A percentile compares a stretch with the other conserved stretches of the same genome.
phyloP scores from a whole-genome alignment of 192 early-diverging fungal species.

The Umbelopsis ramanniana region DNA sequence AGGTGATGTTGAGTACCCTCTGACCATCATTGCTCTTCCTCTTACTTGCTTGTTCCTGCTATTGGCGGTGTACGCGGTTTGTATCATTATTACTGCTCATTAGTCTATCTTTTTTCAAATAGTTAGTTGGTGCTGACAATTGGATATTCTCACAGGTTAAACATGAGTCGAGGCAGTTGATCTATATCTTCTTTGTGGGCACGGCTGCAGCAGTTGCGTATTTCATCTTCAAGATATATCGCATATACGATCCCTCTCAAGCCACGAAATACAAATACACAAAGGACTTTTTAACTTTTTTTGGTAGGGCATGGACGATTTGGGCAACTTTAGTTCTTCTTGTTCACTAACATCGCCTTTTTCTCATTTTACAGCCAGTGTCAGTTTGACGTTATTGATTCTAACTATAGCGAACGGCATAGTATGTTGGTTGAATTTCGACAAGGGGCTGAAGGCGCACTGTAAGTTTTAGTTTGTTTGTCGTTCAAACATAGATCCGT shows the following conservation, averaged over 20 bases:
- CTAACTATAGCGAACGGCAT: slow-evolving; percentile 60
- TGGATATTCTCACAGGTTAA: slow-evolving; percentile 45
- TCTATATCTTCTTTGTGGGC: slow-evolving; percentile 62
- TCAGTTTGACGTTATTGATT: slow-evolving; percentile 51
- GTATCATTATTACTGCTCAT: background rate
- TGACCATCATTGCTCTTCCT: slow-evolving; percentile 61
- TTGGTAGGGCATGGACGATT: slow-evolving; percentile 52
- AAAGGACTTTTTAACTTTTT: slow-evolving; percentile 69
- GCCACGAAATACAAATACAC: slow-evolving; percentile 50
- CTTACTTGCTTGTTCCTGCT: slow-evolving; percentile 63
- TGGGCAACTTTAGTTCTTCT: background rate
- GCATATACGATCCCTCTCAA: slow-evolving; percentile 57
- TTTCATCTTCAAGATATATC: slow-evolving; percentile 67
- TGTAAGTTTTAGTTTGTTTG: slow-evolving; percentile 43
- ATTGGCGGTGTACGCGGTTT: slow-evolving; percentile 66
- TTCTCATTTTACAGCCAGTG: slow-evolving; percentile 30
- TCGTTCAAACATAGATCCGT: background rate
- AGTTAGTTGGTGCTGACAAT: background rate
- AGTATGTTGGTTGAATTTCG: slow-evolving; percentile 67
- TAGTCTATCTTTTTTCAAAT: slow-evolving; percentile 4
- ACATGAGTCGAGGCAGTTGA: slow-evolving; percentile 63
- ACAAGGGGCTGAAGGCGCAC: slow-evolving; percentile 64
- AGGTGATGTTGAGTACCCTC: slow-evolving; percentile 51
- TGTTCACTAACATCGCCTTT: slow-evolving; percentile 8
- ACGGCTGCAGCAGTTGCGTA: slow-evolving; percentile 68